Base-by-base conservation (phyloP, 768 basidiomycete genomes). In the Peribolospora baueri region DNA sequence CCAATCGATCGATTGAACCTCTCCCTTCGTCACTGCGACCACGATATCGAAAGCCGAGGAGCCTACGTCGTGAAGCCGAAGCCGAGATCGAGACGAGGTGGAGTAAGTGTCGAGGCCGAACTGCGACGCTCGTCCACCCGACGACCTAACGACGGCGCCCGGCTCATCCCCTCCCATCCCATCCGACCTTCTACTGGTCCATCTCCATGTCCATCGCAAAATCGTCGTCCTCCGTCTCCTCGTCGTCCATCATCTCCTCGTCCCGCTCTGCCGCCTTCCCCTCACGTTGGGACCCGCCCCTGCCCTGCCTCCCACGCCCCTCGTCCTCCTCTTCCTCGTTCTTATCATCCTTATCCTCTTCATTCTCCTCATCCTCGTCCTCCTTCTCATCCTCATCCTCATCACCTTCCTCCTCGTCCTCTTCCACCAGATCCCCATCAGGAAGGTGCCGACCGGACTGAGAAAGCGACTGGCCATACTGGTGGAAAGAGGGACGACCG, bases 381-480 rank as follows among this genome's bases (percentile, higher is more conserved):
- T 57, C 59, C 13, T 25, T 47, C 45, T 51, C 55, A n/a, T 40
- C 54, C 13, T 50, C 60, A 7, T 50, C 52, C 7, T 54, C 60
- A n/a, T 49, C 55, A 25, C 57, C 57, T 40, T 57, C 58, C 43
- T 54, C 56, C 9, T 55, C 56, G 37, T 53, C 52, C 39, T 51
- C 57, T 42, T 58, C 56, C 7, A 54, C 58, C 11, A 50, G 52
- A 41, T 59, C 59, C 11, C 41, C 48, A 39, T 54, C 56, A 3
- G 48, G 55, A 14, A 46, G 59, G 40, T 56, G 56, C 11, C 53
- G 40, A 11, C 56, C 57, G 51, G 50, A 51, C n/a, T 50, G 37
- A 37, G 55, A 51, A 13, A 25, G 52, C 10, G 55, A 56, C 7
- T 25, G 25, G 25, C 25, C 25, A 1, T 25, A 25, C 25, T 25